Conservation (phyloP, 2,329 filamentous ascomycete genomes). For the Lachnellula hyalina region DNA sequence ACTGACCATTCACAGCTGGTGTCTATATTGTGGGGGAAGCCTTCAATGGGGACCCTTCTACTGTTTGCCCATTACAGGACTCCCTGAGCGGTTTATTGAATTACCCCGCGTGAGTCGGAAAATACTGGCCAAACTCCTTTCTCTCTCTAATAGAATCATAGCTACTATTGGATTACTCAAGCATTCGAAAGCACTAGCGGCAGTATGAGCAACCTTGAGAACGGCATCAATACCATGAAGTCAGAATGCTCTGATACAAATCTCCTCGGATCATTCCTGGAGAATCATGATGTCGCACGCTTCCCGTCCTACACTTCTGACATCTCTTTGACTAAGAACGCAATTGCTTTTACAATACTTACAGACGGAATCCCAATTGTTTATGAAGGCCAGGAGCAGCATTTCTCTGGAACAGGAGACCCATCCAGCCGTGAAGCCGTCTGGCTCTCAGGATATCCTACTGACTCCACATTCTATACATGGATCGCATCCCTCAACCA, state of each 20-base stretch:
- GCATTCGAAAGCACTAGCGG: slow-evolving; percentile 26
- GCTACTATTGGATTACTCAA: slow-evolving; percentile 26
- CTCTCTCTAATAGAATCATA: slow-evolving; percentile 1
- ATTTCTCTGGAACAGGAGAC: slow-evolving; percentile 36
- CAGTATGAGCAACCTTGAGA: slow-evolving; percentile 27
- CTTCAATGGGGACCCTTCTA: slow-evolving; percentile 47
- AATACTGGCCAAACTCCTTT: neutral
- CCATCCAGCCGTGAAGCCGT: slow-evolving; percentile 41
- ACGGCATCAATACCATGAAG: slow-evolving; percentile 26
- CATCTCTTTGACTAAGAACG: slow-evolving; percentile 37
- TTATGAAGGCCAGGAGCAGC: slow-evolving; percentile 51
- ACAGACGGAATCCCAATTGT: slow-evolving; percentile 48
- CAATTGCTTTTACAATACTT: slow-evolving; percentile 45
- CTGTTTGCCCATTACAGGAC: slow-evolving; percentile 48
- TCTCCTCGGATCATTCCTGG: slow-evolving; percentile 37
- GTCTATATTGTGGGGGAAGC: slow-evolving; percentile 59
- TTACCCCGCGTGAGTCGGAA: slow-evolving; percentile 43
- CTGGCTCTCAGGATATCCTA: slow-evolving; percentile 39
- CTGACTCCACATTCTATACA: slow-evolving; percentile 34
- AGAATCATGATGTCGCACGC: slow-evolving; percentile 30
- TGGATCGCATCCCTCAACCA: slow-evolving; percentile 31
- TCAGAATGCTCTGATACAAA: slow-evolving; percentile 32
- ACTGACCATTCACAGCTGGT: slow-evolving; percentile 37
- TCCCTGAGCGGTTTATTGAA: slow-evolving; percentile 56
- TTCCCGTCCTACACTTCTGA: slow-evolving; percentile 24